Base-by-base conservation (phyloP, 768 basidiomycete species). In the Mycena venus region DNA sequence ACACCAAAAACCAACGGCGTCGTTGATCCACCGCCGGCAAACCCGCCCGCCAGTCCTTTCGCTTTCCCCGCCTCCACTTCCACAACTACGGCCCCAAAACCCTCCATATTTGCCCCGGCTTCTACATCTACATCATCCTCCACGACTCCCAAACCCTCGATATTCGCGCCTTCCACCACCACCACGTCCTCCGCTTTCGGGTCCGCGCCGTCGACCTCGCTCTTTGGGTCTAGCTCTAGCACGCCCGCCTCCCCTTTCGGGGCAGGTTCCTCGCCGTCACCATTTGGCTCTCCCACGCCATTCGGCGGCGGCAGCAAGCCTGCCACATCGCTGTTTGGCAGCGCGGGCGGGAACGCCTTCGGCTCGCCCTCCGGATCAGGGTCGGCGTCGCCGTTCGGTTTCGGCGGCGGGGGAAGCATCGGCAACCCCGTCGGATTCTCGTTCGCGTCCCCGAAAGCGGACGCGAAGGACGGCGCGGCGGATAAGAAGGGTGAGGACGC, bases 361-460 rank as follows among this genome's bases (percentile, higher is more conserved):
- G 72, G 72, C 21, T 53, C 65, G 27, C 32, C 72, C n/a, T n/a
- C n/a, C n/a, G n/a, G n/a, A 38, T 69, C 74, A 38, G 44, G 44
- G 29, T 75, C 74, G 40, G 63, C 61, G n/a, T 75, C 75, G 53
- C 36, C 55, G 34, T 53, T 34, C 12, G 47, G 62, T 15, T 74
- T 73, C 70, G 82, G 78, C 64, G 80, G 74, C 59, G 64, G 75
- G 17, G 90, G 90, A 65, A 90, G 86, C 76, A 86, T 92, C 23
- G 91, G 92, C 1, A 92, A 91, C 78, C 90, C 92, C 10, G 90
- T 92, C 10, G 92, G 92, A 7, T 93, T 93, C 74, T 86, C 86
- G 11, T 93, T 90, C 76, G 90, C 87, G 80, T 78, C 82, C 85
- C 42, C 79, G 83, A 23, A 85, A 23, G 56, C 55, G 32, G 65